phyloP scores from a whole-genome alignment of 2,329 filamentous ascomycete genomes.

The Fusarium duplospermum region DNA sequence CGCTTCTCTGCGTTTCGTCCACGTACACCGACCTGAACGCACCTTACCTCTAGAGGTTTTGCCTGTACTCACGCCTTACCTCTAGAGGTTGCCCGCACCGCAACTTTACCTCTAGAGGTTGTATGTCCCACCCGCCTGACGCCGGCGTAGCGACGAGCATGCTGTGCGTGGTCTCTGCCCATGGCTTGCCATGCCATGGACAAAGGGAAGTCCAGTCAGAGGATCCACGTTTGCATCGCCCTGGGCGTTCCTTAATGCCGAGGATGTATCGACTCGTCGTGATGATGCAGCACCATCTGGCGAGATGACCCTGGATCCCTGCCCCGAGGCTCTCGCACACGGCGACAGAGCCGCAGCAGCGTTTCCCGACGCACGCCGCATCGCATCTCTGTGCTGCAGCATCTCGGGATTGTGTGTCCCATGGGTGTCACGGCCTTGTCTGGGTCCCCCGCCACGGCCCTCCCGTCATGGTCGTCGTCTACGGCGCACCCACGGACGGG shows the following conservation, averaged over 20 bases:
- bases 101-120: constrained; percentile 45
- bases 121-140: constrained; percentile 43
- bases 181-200: constrained; percentile 43
- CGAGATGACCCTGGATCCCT: constrained; percentile 35
- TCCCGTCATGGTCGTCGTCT: neutral
- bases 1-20: constrained; percentile 39
- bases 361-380: constrained; percentile 27
- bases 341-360: constrained; percentile 43
- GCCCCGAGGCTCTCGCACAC: constrained; percentile 33
- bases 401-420: constrained; percentile 29
- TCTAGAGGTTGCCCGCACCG: constrained; percentile 44
- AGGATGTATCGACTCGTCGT: constrained; percentile 37
- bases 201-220: constrained; percentile 45
- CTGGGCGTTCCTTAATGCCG: constrained; percentile 43
- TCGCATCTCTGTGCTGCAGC: constrained; percentile 20
- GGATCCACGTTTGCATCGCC: constrained; percentile 44
- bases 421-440: neutral
- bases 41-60: constrained; percentile 43
- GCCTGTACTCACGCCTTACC: constrained; percentile 36
- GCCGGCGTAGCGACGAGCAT: constrained; percentile 39
- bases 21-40: constrained; percentile 42
- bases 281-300: constrained; percentile 19
- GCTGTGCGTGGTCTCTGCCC: constrained; percentile 28
- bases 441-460: neutral
- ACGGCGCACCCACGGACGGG: constrained; percentile 3